Conservation (phyloP, 371 early-diverging fungal species). For the Rhizopus delemar region DNA sequence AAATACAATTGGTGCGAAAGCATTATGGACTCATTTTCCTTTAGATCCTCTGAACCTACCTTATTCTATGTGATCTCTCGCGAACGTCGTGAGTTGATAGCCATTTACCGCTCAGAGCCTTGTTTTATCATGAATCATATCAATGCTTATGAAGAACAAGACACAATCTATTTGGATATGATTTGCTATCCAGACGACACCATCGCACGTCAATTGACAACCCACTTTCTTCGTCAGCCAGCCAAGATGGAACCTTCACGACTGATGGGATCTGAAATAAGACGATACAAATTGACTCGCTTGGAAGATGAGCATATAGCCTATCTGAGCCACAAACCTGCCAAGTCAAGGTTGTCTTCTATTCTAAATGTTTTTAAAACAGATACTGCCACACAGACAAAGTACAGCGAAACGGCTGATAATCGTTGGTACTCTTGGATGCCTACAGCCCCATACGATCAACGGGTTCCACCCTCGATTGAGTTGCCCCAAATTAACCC, state of each 20-base stretch:
- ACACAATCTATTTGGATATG: conserved; percentile 67
- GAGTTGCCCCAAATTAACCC: conserved; percentile 76
- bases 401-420: conserved; percentile 13
- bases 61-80: conserved; percentile 73
- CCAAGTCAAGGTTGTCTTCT: conserved; percentile 1
- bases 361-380: neutral
- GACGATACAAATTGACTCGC: conserved; percentile 61
- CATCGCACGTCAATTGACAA: conserved; percentile 59
- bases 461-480: conserved; percentile 29
- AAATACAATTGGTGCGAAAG: conserved; percentile 73
- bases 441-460: conserved; percentile 33
- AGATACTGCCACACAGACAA: neutral
- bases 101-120: conserved; percentile 63
- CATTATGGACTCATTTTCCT: conserved; percentile 67
- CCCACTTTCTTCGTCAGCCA: conserved; percentile 58
- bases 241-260: conserved; percentile 36
- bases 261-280: conserved; percentile 54
- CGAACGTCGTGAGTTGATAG: conserved; percentile 64
- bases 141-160: conserved; percentile 75
- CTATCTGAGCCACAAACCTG: conserved; percentile 35
- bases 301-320: conserved; percentile 56
- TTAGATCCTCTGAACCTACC: conserved; percentile 59
- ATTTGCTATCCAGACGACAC: conserved; percentile 63
- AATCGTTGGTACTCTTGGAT: conserved; percentile 44
- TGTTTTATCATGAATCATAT: conserved; percentile 73